phyloP scores from a whole-genome alignment of 805 yeast genomes.

The Lipomyces anomalus region DNA sequence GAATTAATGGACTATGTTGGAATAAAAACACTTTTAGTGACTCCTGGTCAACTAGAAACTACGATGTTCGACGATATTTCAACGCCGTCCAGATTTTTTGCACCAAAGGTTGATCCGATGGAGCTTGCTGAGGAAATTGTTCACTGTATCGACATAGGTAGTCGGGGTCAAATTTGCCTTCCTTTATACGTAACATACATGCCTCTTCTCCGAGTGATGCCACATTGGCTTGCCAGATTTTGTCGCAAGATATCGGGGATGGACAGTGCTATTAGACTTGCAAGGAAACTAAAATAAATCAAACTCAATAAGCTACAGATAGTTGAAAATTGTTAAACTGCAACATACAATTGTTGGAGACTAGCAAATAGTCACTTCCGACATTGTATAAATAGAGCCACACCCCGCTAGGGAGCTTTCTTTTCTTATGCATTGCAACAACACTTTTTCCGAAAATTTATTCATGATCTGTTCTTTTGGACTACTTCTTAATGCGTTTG shows the following conservation, averaged over 20 bases:
- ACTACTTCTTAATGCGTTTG: no score
- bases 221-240: constrained; percentile 60
- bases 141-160: constrained; percentile 52
- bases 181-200: constrained; percentile 75
- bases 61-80: constrained; percentile 63
- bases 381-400: no score
- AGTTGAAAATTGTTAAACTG: no score
- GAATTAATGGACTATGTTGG: constrained; percentile 51
- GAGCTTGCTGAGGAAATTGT: constrained; percentile 58
- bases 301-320: no score
- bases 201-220: constrained; percentile 64
- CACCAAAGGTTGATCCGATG: constrained; percentile 73
- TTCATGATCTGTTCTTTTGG: no score
- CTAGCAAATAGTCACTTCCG: no score
- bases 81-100: constrained; percentile 69
- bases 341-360: no score
- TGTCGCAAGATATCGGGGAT: constrained; percentile 60
- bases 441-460: no score
- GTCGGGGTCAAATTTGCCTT: constrained; percentile 59
- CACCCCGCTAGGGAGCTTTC: no score
- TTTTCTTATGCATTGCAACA: no score
- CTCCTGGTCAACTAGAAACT: constrained; percentile 82
- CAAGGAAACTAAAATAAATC: no score
- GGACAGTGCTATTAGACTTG: constrained; percentile 42
- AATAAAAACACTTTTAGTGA: constrained; percentile 66